These are phyloP conservation scores for Aspergillus japonicus DNA, from an alignment of 2,329 filamentous ascomycete species.

Conservation along the genomic window DNA sequence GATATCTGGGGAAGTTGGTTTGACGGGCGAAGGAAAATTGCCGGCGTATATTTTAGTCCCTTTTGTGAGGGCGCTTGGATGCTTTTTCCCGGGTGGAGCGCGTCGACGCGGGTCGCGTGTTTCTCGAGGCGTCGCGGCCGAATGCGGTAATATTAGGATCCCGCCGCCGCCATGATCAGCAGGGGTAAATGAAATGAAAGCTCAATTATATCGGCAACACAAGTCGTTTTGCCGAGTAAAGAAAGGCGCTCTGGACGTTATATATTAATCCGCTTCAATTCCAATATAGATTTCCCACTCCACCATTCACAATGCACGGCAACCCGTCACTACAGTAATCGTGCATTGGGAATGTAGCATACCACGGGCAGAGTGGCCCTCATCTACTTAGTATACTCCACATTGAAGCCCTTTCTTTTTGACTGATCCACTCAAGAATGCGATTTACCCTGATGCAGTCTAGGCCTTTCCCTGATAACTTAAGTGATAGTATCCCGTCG, in stretches of 20 bases:
- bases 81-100: constrained; percentile 7
- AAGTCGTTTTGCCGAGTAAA: background rate
- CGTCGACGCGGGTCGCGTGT: constrained; percentile 5
- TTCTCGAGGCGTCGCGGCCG: constrained; percentile 14
- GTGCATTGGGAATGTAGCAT: constrained; percentile 12
- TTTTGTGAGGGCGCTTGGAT: constrained; percentile 1
- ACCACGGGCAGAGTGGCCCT: constrained; percentile 1
- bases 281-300: no score
- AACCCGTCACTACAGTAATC: constrained; percentile 18
- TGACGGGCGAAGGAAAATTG: background rate
- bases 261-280: background rate
- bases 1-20: background rate
- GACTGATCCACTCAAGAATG: background rate
- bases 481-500: background rate
- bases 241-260: no score
- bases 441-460: background rate
- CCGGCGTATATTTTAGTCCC: background rate
- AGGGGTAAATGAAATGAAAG: background rate
- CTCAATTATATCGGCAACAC: no score
- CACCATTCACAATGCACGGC: background rate
- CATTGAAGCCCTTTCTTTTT: background rate
- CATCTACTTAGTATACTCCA: background rate
- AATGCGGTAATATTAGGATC: constrained; percentile 13
- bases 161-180: background rate
- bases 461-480: background rate